Evolutionary conservation across 306 rosid species (phyloP), one percentile per base, ranked within the genome.

Genomic region (Pyrus pyrifolia): DNA sequence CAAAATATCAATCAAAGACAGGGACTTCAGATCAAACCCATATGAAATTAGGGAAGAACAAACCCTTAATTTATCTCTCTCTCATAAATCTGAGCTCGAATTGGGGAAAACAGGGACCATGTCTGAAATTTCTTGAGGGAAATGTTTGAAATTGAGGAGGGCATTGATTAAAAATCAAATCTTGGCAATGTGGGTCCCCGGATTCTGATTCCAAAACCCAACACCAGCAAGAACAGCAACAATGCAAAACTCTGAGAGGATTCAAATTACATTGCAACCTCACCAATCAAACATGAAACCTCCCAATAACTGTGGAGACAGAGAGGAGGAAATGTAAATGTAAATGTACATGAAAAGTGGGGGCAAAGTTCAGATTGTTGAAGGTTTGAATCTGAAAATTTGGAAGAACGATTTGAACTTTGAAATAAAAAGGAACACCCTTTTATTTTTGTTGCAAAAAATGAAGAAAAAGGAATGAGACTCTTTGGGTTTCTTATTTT

Each of bases 61-160:
- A 73, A 60, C 60, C 82, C 85, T 88, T 90, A 90, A 85, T 87
- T 89, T 86, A 88, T 86, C 84, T 86, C 85, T 79, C 67, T 72
- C 70, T 60, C 86, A 89, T 81, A 80, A 75, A 78, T 69, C 79
- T 44, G 72, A 46, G 79, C 64, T 42, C 11, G 19, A 60, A 63
- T 75, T 33, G 4, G 27, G 21, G 40, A 72, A 67, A 76, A 73
- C 15, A 53, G 64, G 72, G 78, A 55, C 78, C 75, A 51, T 46
- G 73, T 72, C 15, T 33, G 81, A 80, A 75, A 86, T 79, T 85
- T 71, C 42, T 17, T 62, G n/a, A 78, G 62, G 66, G 71, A 80
- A 74, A 79, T 73, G 76, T 82, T 59, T 30, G 86, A 80, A 74
- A 80, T 76, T 81, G 76, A 77, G 18, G 73, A 73, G 76, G 74